A percentile compares a stretch with the other conserved stretches of the same genome.
phyloP scores from a whole-genome alignment of 768 basidiomycete species.

The Tulasnella sp. region DNA sequence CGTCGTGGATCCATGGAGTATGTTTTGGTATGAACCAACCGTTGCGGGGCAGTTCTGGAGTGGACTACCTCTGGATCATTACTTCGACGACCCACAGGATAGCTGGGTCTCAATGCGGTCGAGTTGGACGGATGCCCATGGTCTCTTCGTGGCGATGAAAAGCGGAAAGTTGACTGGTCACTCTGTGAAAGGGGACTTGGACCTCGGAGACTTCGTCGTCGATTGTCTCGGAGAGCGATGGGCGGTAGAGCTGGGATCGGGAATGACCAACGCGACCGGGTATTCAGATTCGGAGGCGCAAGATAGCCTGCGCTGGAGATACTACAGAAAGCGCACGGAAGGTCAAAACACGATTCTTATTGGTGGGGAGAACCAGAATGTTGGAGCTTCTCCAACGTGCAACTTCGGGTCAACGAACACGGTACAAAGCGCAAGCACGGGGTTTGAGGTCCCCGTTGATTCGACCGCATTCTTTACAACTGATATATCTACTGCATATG shows the following conservation, averaged over 20 bases:
- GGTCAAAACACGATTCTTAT: constrained; percentile 47
- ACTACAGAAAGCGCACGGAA: constrained; percentile 46
- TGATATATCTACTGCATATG: constrained; percentile 39
- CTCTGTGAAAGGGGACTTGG: constrained; percentile 42
- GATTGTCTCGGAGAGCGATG: constrained; percentile 46
- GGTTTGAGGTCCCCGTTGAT: constrained; percentile 33
- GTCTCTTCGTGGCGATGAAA: constrained; percentile 45
- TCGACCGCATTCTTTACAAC: constrained; percentile 41
- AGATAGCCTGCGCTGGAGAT: constrained; percentile 39
- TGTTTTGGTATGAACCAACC: constrained; percentile 48
- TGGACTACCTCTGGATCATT: constrained; percentile 41
- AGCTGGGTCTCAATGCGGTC: constrained; percentile 43
- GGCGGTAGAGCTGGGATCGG: constrained; percentile 41
- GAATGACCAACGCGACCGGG: constrained; percentile 21
- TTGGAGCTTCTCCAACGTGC: constrained; percentile 36
- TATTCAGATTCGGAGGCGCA: constrained; percentile 43
- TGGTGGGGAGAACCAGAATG: constrained; percentile 40
- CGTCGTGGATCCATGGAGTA: constrained; percentile 32
- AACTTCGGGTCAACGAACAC: constrained; percentile 40
- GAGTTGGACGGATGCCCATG: constrained; percentile 42
- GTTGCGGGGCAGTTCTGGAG: constrained; percentile 44
- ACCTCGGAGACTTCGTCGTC: constrained; percentile 45
- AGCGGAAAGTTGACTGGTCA: constrained; percentile 40
- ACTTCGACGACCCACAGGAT: constrained; percentile 38
- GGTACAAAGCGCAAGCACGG: constrained; percentile 39